phyloP scores from a whole-genome alignment of 345 rosid species.

The Dipteronia sinensis region DNA sequence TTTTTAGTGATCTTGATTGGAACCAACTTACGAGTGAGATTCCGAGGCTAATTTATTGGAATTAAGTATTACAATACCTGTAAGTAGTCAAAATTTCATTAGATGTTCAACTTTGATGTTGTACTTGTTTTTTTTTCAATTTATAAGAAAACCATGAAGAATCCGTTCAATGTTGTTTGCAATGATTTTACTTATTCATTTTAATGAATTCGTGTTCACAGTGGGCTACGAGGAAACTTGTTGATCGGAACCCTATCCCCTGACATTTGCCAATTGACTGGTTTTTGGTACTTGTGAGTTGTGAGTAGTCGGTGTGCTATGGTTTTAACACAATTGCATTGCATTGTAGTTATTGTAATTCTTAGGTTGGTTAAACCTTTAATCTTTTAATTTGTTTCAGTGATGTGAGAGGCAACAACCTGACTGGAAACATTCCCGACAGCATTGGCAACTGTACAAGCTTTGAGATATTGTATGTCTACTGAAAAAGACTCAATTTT shows the following conservation, averaged over 20 bases:
- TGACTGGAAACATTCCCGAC: conserved; percentile 77
- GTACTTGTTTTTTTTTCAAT: too few species aligned
- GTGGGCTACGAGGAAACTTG: conserved; percentile 87
- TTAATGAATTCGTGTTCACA: conserved; percentile 21
- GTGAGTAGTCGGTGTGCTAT: background rate
- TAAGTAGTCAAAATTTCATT: conserved; percentile 28
- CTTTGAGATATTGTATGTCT: conserved; percentile 82
- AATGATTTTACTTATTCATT: background rate
- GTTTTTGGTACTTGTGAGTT: conserved; percentile 99
- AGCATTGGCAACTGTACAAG: conserved; percentile 98
- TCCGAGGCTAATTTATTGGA: conserved; percentile 90
- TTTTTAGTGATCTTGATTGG: conserved; percentile 77
- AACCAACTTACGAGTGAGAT: conserved; percentile 85
- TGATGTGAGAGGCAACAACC: conserved; percentile 92
- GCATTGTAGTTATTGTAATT: background rate
- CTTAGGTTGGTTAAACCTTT: too few species aligned
- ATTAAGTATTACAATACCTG: conserved; percentile 95
- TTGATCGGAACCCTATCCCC: conserved; percentile 81
- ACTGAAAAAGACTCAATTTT: too few species aligned
- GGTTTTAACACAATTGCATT: background rate
- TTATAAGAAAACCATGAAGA: too few species aligned
- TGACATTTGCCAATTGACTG: conserved; percentile 92
- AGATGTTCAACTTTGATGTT: background rate
- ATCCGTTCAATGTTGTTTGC: too few species aligned
- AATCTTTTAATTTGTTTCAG: conserved; percentile 37